Percentiles rank a stretch among this genome's conserved stretches.
phyloP scores from a whole-genome alignment of 352 stramenopile species.

The Phytophthora melonis region DNA sequence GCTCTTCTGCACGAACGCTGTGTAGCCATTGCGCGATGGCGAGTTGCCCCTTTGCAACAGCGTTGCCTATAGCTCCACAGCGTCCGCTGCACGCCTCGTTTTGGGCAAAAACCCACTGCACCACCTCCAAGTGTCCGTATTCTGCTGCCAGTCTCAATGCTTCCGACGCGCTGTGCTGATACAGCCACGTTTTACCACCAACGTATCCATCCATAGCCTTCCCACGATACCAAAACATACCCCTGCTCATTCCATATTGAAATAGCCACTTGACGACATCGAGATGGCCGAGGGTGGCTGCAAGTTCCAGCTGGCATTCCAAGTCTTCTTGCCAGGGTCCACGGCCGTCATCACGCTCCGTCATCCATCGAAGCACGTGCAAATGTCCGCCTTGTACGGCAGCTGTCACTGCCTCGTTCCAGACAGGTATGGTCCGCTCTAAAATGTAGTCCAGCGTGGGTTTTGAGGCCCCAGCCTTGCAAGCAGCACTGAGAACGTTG shows the following conservation, averaged over 20 bases:
- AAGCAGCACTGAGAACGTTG: slow-evolving; percentile 1
- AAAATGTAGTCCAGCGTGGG: slow-evolving; percentile 4
- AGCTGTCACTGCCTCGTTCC: slow-evolving; percentile 5
- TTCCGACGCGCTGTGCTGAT: background rate
- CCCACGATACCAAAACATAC: background rate
- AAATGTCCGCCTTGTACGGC: slow-evolving; percentile 7
- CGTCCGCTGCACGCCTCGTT: background rate
- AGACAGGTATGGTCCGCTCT: background rate
- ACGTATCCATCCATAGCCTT: background rate
- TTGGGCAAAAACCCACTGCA: background rate
- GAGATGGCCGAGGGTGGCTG: background rate
- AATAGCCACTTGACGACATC: background rate
- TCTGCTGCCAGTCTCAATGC: background rate
- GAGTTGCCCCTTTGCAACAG: background rate
- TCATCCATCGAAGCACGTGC: slow-evolving; percentile 10
- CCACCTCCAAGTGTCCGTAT: background rate
- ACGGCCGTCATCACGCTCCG: background rate
- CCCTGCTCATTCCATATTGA: background rate
- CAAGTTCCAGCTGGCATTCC: background rate
- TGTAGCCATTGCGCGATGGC: background rate
- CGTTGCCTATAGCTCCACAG: background rate
- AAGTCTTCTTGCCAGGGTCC: slow-evolving; percentile 1
- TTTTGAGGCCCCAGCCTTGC: background rate
- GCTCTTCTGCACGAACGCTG: background rate
- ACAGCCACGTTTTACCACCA: background rate